Conservation (phyloP, 169 alveolate species). For the Cryptosporidium sp. region DNA sequence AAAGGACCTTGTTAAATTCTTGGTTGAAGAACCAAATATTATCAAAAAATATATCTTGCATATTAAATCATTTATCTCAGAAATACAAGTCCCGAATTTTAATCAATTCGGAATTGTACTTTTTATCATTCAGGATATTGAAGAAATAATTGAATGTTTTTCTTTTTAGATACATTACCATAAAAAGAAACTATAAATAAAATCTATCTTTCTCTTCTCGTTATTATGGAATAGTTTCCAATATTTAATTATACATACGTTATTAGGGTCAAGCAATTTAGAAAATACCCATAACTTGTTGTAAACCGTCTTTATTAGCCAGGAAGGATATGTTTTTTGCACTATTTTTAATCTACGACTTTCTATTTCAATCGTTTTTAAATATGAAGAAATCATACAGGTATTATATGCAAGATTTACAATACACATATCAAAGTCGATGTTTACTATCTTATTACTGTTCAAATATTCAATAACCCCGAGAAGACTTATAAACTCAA, state of each 20-base stretch:
- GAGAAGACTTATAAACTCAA: neutral
- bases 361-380: constrained; percentile 44
- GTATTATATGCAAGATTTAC: constrained; percentile 22
- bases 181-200: constrained; percentile 23
- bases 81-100: neutral
- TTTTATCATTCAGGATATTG: constrained; percentile 49
- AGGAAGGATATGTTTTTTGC: constrained; percentile 25
- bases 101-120: neutral
- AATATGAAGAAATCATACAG: constrained; percentile 67
- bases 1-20: neutral
- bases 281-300: constrained; percentile 45
- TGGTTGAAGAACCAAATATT: constrained; percentile 30
- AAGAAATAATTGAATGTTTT: neutral
- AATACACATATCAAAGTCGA: constrained; percentile 28
- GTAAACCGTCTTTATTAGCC: constrained; percentile 29
- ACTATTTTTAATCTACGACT: neutral
- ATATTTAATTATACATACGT: constrained; percentile 40
- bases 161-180: neutral
- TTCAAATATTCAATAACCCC: neutral
- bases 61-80: neutral
- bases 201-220: constrained; percentile 9
- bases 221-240: constrained; percentile 40
- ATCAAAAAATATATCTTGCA: constrained; percentile 2
- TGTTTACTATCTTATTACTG: constrained; percentile 11
- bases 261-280: constrained; percentile 47